Conservation (phyloP, 495 filamentous ascomycete genomes). For the Lindgomyces ingoldianus region DNA sequence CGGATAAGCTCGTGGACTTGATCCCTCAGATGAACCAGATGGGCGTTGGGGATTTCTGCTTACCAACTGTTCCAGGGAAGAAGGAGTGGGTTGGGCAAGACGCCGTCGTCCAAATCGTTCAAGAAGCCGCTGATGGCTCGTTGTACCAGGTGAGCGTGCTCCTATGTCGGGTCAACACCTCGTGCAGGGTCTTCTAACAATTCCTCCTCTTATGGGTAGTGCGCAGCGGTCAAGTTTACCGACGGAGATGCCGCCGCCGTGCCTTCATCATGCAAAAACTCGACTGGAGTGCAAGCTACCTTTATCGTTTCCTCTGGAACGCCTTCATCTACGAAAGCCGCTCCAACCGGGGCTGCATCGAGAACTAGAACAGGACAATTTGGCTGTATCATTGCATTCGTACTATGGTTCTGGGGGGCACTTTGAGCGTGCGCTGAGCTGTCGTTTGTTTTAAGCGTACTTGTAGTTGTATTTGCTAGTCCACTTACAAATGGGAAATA, state of each 20-base stretch:
- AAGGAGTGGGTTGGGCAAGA: not conserved
- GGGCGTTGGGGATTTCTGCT: conserved; percentile 1
- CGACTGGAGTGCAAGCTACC: not conserved
- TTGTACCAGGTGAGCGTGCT: not conserved
- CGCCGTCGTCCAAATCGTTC: not conserved
- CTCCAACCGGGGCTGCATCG: no score
- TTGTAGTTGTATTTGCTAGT: no score
- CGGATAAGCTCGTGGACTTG: not conserved
- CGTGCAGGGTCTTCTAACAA: no score
- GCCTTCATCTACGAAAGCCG: not conserved
- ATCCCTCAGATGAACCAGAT: not conserved
- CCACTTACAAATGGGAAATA: no score
- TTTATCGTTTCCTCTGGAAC: not conserved
- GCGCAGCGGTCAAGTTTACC: not conserved
- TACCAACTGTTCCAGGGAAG: not conserved
- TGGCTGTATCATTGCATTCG: no score
- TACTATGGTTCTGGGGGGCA: no score
- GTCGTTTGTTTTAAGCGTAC: no score
- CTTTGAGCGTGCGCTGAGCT: no score
- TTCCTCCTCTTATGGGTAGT: no score
- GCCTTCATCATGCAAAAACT: not conserved
- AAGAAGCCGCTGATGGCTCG: not conserved
- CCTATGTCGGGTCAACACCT: not conserved
- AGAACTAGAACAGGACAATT: no score
- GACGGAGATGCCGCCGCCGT: not conserved